Base-by-base conservation (phyloP, 2,329 filamentous ascomycete species). In the Pestalotiopsis sp. region DNA sequence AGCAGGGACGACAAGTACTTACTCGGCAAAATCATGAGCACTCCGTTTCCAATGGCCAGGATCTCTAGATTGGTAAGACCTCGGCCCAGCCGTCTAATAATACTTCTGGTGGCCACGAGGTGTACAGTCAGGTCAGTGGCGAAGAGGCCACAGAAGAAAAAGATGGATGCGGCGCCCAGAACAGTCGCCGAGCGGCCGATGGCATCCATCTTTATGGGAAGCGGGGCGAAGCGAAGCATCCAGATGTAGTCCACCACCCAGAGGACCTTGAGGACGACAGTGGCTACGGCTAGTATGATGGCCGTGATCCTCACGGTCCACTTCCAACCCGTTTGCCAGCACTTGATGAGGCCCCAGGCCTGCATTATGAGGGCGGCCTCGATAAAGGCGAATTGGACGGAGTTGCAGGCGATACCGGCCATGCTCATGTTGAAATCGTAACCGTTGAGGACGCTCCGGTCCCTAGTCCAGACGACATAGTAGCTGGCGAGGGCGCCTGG, bases 401-500 rank as follows among this genome's bases (percentile, higher is more conserved):
- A 73, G 4, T 81, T 81, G 66, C 86, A 75, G 23, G 79, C 78
- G 23, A 82, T 84, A 7, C 80, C 81, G 0, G 79, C 79, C 3
- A 83, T 77, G 70, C 79, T 83, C 61, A 74, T 72, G 59, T 74
- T 69, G 69, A 78, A 82, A 71, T 84, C 82, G 36, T 31, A 58
- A 0, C 38, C 49, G 0, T 83, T 79, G 20, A 93, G 83, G 3
- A 76, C 76, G 2, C 81, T 82, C 69, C 81, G 86, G 79, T 94
- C 91, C 3, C 75, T 77, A 2, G 86, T 78, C 75, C 90, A 87
- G 71, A 85, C 80, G 25, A 85, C 80, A 78, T 94, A 94, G 68
- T 90, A 86, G 66, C 90, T 83, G 73, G 85, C 82, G 73, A 89
- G 90, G 4, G 84, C 81, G 2, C 89, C 89, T 9, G 88, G 86